Evolutionary conservation across 2,329 filamentous ascomycete species (phyloP).

Genomic region (Hirsutella thompsonii): DNA sequence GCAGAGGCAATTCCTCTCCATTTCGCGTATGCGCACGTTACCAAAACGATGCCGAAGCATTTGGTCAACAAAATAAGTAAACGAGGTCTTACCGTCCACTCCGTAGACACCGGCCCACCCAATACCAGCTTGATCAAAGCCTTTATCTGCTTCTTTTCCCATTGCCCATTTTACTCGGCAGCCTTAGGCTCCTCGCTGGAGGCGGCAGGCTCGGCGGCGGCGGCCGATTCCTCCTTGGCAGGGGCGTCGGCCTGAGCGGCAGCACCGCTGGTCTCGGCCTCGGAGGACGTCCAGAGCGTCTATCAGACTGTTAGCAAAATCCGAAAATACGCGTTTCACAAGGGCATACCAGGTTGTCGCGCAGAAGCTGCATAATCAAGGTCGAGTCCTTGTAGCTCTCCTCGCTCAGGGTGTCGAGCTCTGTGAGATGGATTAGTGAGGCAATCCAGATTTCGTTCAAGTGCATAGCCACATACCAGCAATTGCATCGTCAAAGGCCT

Average conservation of each 20-base stretch:
- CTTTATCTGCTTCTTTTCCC: conserved; percentile 13
- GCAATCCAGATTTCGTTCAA: not conserved
- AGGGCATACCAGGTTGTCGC: conserved; percentile 72
- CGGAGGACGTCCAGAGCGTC: conserved; percentile 99
- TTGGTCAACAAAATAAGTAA: conserved; percentile 32
- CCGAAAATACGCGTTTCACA: too few species aligned
- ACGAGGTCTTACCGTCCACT: conserved; percentile 46
- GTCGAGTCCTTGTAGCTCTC: conserved; percentile 99
- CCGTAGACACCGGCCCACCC: conserved; percentile 50
- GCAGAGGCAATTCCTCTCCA: conserved; percentile 21
- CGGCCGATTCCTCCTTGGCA: conserved; percentile 30
- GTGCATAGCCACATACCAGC: conserved; percentile 35
- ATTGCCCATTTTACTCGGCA: conserved; percentile 37
- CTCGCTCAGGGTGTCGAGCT: conserved; percentile 93
- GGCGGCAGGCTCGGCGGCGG: conserved; percentile 43
- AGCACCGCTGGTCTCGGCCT: conserved; percentile 68
- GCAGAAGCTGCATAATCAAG: conserved; percentile 96
- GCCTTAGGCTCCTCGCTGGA: conserved; percentile 56
- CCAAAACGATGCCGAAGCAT: conserved; percentile 35
- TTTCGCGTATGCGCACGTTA: conserved; percentile 27
- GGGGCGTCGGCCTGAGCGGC: conserved; percentile 36
- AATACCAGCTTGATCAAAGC: conserved; percentile 21
- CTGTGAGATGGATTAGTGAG: conserved; percentile 26
- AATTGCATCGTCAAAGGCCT: conserved; percentile 97
- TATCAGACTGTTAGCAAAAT: conserved; percentile 27